These are phyloP conservation scores for Penicillium griseofulvum DNA, from an alignment of 2,329 filamentous ascomycete genomes.

Conservation along the genomic window DNA sequence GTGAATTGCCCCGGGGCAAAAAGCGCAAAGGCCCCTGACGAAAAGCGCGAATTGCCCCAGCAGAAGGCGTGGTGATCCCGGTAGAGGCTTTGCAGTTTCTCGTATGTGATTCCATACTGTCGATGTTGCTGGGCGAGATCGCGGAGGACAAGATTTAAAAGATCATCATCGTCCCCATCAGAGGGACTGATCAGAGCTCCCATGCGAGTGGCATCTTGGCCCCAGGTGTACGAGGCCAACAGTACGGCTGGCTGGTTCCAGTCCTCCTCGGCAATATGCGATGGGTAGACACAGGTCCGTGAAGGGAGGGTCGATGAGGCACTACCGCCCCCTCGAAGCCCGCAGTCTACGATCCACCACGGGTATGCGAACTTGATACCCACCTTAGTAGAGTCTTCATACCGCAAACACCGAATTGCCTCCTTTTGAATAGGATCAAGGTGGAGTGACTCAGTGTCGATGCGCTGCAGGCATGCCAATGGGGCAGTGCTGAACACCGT, in stretches of 20 bases:
- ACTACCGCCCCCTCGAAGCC: constrained; percentile 5
- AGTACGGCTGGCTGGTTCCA: not conserved
- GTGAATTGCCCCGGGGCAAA: not conserved
- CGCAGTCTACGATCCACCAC: constrained; percentile 5
- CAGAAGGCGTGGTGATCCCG: not conserved
- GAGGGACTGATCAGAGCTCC: not conserved
- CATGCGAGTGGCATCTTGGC: not conserved
- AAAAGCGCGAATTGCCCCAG: not conserved
- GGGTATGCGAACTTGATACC: not conserved
- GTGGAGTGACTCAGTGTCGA: not conserved
- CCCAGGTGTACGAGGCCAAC: constrained; percentile 4
- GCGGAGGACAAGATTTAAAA: not conserved
- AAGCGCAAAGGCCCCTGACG: not conserved
- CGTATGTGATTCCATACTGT: not conserved
- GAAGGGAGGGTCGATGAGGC: constrained; percentile 12
- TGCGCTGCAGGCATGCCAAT: not conserved
- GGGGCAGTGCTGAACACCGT: not conserved
- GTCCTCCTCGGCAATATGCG: not conserved
- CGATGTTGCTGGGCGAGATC: not conserved
- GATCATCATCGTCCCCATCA: not conserved
- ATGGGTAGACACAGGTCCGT: constrained; percentile 12
- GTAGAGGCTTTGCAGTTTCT: not conserved
- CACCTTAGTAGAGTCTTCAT: not conserved
- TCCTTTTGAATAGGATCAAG: not conserved
- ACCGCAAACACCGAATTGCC: not conserved